Evolutionary conservation across 768 basidiomycete genomes (phyloP), one percentile per base, ranked within the genome.

Genomic region (Mycena alexandri): DNA sequence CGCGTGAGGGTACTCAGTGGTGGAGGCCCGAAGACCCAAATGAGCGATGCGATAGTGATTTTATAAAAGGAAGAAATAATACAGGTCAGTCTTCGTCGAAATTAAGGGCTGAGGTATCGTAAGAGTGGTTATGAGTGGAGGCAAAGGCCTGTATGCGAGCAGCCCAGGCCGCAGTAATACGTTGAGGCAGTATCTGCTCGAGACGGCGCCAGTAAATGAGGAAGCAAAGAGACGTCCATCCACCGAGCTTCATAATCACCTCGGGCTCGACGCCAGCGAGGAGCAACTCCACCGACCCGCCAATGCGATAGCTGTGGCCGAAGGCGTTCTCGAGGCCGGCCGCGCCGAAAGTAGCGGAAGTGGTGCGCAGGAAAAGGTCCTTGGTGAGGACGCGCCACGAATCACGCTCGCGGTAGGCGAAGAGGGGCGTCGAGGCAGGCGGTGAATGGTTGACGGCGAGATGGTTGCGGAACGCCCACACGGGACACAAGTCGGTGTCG

Each of bases 241-340:
- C 56, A 12, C 57, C 57, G 17, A 59, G 43, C n/a, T 59, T 59
- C 57, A 59, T 59, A 17, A 59, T 59, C 22, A 59, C 21, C 25
- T 59, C 57, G 0, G 44, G 57, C 13, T 22, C 57, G 25, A 64
- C 63, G 6, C 63, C 63, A 0, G 43, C 54, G 12, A 47, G 8
- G 10, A 64, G 47, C 1, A 64, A 29, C 16, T 54, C 54, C 13
- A 55, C 16, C 3, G 63, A 54, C 33, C 63, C 63, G 2, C 63
- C 63, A 29, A 64, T 64, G 17, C 63, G 63, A n/a, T 47, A 64
- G 38, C 63, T 64, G 46, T 64, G 63, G 6, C 63, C 63, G 21
- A 55, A 46, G 33, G 56, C 54, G 1, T 8, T 24, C 19, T 59
- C 57, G 17, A 59, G 57, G 1, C 11, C 13, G 9, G 42, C 51